Conservation (phyloP, 306 rosid genomes). For the Castanea mollissima region DNA sequence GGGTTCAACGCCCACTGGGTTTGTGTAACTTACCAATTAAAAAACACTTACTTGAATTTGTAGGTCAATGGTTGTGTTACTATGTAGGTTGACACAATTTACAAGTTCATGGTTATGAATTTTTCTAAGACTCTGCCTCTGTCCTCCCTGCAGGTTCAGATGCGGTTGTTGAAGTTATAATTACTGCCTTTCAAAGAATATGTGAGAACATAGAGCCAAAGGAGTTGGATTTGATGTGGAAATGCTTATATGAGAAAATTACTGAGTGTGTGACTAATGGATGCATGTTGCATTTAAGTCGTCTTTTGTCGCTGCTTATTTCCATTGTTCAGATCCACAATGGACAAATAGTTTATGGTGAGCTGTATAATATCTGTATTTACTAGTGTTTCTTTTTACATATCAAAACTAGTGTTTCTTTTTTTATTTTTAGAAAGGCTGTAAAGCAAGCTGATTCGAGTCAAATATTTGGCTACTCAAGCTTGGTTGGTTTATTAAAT, state of each 20-base stretch:
- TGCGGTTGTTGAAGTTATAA: constrained; percentile 48
- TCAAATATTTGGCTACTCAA: not conserved
- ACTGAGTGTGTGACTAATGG: constrained; percentile 33
- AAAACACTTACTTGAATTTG: not conserved
- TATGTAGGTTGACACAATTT: constrained; percentile 3
- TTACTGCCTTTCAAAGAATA: constrained; percentile 49
- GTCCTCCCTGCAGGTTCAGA: constrained; percentile 48
- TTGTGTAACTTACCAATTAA: no score
- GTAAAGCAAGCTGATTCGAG: not conserved
- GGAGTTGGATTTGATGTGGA: constrained; percentile 66
- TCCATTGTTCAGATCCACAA: constrained; percentile 49
- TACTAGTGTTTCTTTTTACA: constrained; percentile 10
- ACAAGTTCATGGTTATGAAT: constrained; percentile 9
- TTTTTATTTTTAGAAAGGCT: not conserved
- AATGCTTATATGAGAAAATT: constrained; percentile 53
- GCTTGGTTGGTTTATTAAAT: not conserved
- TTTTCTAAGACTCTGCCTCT: constrained; percentile 14
- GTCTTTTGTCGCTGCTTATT: constrained; percentile 52
- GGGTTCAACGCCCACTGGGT: no score
- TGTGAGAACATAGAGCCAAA: constrained; percentile 61
- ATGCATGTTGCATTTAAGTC: constrained; percentile 35
- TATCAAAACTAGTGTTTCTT: not conserved
- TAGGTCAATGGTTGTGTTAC: no score
- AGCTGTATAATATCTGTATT: constrained; percentile 32
- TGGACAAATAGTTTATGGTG: constrained; percentile 63